Base-by-base conservation (phyloP, 176 grass and related monocot genomes). In the Cenchrus americanus region DNA sequence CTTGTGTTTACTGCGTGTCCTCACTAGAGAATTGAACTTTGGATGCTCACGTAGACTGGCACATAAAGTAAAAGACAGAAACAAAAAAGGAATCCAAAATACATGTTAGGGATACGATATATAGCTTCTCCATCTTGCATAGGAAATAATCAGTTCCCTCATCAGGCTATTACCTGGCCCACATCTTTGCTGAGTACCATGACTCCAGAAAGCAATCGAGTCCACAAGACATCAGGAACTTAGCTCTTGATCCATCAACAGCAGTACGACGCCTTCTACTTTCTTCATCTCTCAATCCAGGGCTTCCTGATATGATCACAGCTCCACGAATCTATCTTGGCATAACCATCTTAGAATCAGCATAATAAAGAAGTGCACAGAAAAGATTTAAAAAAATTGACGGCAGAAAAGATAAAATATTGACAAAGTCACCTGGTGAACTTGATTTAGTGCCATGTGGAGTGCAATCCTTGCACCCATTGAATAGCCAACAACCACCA, bases 381-480 rank as follows among this genome's bases (percentile, higher is more conserved):
- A 52, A 66, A 88, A 70, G 27, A 30, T 30, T 30, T 1, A 30
- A 30, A 30, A 30, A 30, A 30, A 30, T 30, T 30, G 27, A 30
- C 27, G 27, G 27, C 11, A 61, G 0, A 52, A 62, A 88, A 70
- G 37, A 52, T 76, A 78, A 40, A 82, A 66, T 52, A 17, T n/a
- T 17, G 15, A 83, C 0, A 74, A 58, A 83, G 4, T 63, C 93
- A 98, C 96, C 96, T 95, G 89, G 61, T 88, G 82, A 80, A 67
- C 89, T 88, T 89, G 83, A 66, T 93, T 93, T 63, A 93, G 55
- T 86, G 89, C 77, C 96, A 95, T 98, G 44, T 91, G 87, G 41
- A 98, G 79, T 86, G 95, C 92, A 88, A 98, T 95, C 86, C 95
- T 91, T 80, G 92, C 95, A 71, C 95, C 96, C 92, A 98, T 95